Conservation (phyloP, 805 yeast genomes). For the Candida lessepsii region DNA sequence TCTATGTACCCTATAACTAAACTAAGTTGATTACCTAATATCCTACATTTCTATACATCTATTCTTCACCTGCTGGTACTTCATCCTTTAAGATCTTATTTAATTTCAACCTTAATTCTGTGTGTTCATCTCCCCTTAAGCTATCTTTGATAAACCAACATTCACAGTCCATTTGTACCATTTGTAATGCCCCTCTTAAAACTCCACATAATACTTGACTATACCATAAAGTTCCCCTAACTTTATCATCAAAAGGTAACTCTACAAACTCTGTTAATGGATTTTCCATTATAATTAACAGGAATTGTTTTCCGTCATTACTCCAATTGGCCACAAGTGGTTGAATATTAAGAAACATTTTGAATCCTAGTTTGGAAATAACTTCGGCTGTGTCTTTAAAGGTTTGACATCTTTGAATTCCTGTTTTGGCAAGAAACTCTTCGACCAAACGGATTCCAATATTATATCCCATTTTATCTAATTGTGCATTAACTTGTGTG, state of each 20-base stretch:
- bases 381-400: constrained; percentile 87
- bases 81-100: constrained; percentile 81
- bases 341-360: constrained; percentile 77
- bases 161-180: constrained; percentile 93
- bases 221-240: constrained; percentile 81
- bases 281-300: constrained; percentile 73
- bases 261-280: constrained; percentile 96
- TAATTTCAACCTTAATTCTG: constrained; percentile 76
- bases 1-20: background rate
- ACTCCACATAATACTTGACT: constrained; percentile 90
- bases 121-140: constrained; percentile 75
- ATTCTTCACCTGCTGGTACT: constrained; percentile 96
- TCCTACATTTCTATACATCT: constrained; percentile 8
- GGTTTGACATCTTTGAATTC: constrained; percentile 74
- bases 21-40: no score
- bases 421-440: constrained; percentile 86
- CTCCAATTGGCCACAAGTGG: constrained; percentile 80
- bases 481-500: constrained; percentile 72
- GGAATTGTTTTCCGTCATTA: constrained; percentile 69
- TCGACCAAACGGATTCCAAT: constrained; percentile 90
- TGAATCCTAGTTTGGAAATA: constrained; percentile 83
- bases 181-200: constrained; percentile 84
- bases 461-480: constrained; percentile 92
- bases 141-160: constrained; percentile 76
- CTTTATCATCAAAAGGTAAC: constrained; percentile 70